These are phyloP conservation scores for Porcisia deanei DNA, from an alignment of 208 protist species.

Conservation along the genomic window DNA sequence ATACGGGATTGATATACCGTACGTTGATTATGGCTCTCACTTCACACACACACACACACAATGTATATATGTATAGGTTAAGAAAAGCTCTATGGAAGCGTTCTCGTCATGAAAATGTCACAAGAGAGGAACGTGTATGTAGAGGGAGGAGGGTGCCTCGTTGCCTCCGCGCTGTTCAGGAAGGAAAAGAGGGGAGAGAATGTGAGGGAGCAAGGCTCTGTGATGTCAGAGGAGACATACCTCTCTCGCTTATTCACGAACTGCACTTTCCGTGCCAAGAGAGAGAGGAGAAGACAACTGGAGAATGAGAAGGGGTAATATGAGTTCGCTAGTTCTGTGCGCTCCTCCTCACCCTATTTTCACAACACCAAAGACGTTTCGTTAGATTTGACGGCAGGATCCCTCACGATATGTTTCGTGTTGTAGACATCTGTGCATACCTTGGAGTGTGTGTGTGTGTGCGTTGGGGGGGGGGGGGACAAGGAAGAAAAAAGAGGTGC, in stretches of 20 bases:
- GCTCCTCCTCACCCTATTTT: neutral
- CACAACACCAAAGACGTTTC: neutral
- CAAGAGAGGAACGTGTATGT: neutral
- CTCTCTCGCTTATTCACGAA: neutral
- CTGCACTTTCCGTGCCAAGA: neutral
- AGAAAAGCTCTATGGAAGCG: conserved; percentile 2
- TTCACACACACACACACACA: neutral
- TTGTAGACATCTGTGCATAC: neutral
- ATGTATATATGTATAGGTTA: no score
- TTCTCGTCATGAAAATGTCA: neutral
- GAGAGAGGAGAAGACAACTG: neutral
- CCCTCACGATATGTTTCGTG: neutral
- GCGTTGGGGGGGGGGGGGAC: neutral
- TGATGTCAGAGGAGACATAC: neutral
- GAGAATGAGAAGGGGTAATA: neutral
- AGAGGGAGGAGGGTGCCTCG: neutral
- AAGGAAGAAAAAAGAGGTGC: neutral
- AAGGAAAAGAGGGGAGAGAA: neutral
- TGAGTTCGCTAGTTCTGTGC: neutral
- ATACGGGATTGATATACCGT: neutral
- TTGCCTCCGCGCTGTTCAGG: neutral
- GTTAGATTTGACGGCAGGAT: neutral
- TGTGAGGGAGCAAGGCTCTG: no score
- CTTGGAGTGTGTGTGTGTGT: neutral
- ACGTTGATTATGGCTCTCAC: neutral